phyloP scores from a whole-genome alignment of 2,329 filamentous ascomycete genomes.

The Stachybotrys chlorohalonatus region DNA sequence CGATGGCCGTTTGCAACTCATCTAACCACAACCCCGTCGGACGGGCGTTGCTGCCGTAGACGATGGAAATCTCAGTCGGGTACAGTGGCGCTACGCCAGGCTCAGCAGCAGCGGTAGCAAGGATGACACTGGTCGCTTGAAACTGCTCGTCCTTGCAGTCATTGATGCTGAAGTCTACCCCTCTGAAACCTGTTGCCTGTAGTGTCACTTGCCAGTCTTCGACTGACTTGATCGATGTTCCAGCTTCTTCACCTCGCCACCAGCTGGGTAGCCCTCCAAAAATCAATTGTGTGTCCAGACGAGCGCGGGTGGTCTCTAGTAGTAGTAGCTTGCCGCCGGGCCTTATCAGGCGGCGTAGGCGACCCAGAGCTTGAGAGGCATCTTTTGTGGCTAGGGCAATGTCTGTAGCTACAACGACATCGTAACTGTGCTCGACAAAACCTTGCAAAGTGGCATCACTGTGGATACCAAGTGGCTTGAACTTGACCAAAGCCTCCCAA shows the following conservation, averaged over 20 bases:
- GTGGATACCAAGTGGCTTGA: neutral
- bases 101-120: no score
- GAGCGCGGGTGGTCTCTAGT: neutral
- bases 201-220: no score
- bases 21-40: no score
- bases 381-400: neutral
- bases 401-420: constrained; percentile 1
- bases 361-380: neutral
- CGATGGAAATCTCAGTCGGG: no score
- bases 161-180: no score
- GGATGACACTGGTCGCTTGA: no score
- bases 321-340: neutral
- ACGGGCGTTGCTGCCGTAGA: no score
- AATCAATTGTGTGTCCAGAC: neutral
- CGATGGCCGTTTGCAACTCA: no score
- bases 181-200: no score
- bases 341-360: neutral
- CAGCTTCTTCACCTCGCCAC: neutral
- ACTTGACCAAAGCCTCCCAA: neutral
- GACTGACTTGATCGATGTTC: no score
- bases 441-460: neutral
- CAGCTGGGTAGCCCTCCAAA: neutral
- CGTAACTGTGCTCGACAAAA: neutral
- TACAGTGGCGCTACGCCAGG: no score
- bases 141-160: no score